Base-by-base conservation (phyloP, 2,329 filamentous ascomycete species). In the Aureobasidium sp. region DNA sequence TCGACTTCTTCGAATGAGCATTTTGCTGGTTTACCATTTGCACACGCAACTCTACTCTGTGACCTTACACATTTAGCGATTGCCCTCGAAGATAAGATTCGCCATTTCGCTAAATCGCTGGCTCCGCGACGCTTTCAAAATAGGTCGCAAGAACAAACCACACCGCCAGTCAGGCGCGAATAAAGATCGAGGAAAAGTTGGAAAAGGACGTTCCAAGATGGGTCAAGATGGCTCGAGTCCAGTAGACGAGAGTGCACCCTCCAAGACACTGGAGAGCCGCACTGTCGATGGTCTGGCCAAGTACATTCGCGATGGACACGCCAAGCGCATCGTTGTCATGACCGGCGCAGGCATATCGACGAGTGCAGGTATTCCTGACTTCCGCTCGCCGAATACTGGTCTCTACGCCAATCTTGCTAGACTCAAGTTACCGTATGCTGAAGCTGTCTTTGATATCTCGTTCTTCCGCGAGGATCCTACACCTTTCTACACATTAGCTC, bases 301-400 rank as follows among this genome's bases (percentile, higher is more conserved):
- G 33, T 91, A 93, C 73, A 95, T 99, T 78, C 89, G 88, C 70
- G 85, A 89, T 73, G 92, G 90, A 53, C 78, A 85, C 56, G 90
- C 91, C 66, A 88, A 88, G 71, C 97, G 97, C 78, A 95, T 99
- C 77, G 89, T 99, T 74, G 92, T 98, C 70, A 88, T 99, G 71
- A 98, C 96, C 1, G 96, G 96, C 60, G 96, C 96, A 23, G 96
- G 96, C 71, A 98, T 99, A 71, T 98, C 95, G 31, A 99, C 96
- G 1, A 97, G 94, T 60, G 89, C 99, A 25, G 96, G 96, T 68
- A 98, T 99, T 67, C 96, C 96, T 6, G 96, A 99, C 78, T 99
- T 99, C 76, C 91, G 96, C 70, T 98, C 95, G 61, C 96, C 96
- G 78, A 92, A 93, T 74, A 97, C 91, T 1, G 95, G 95, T 58